These are phyloP conservation scores for Podaxis sp. DNA, from an alignment of 768 basidiomycete species.

Conservation along the genomic window DNA sequence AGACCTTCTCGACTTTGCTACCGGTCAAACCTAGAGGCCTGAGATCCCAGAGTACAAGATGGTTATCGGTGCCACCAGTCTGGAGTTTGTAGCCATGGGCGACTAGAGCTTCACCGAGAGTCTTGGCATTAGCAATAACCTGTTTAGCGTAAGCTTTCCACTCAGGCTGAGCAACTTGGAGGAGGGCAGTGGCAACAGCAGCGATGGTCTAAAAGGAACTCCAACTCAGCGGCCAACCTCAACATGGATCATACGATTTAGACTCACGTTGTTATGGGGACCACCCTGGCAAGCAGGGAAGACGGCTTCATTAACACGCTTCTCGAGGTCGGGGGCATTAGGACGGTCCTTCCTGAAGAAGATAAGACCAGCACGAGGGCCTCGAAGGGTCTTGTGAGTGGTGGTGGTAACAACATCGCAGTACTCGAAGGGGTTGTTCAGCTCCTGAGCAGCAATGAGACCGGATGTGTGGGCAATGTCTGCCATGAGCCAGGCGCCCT, in stretches of 20 bases:
- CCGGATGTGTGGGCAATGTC: slow-evolving; percentile 99
- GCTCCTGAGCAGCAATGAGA: slow-evolving; percentile 87
- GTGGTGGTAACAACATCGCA: slow-evolving; percentile 99
- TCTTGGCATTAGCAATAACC: slow-evolving; percentile 84
- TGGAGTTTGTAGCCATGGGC: slow-evolving; percentile 92
- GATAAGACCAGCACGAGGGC: slow-evolving; percentile 95
- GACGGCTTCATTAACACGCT: slow-evolving; percentile 95
- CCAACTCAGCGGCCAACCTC: neutral
- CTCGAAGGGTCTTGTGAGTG: slow-evolving; percentile 99
- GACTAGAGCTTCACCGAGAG: slow-evolving; percentile 71
- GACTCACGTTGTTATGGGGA: slow-evolving; percentile 91
- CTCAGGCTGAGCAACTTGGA: slow-evolving; percentile 85
- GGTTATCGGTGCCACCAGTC: slow-evolving; percentile 96
- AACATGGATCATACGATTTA: neutral
- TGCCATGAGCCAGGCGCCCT: slow-evolving; percentile 91
- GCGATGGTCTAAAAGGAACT: slow-evolving; percentile 73
- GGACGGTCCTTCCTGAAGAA: slow-evolving; percentile 96
- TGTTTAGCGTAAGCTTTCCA: slow-evolving; percentile 94
- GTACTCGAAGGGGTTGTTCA: slow-evolving; percentile 89
- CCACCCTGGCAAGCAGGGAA: slow-evolving; percentile 99
- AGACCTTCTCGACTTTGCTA: slow-evolving; percentile 97
- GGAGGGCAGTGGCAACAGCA: slow-evolving; percentile 87
- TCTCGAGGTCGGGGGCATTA: slow-evolving; percentile 83
- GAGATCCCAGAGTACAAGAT: slow-evolving; percentile 97
- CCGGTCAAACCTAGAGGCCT: slow-evolving; percentile 95